A percentile compares a stretch with the other conserved stretches of the same genome.
phyloP scores from a whole-genome alignment of 2,329 filamentous ascomycete species.

The Verruconis gallopava region DNA sequence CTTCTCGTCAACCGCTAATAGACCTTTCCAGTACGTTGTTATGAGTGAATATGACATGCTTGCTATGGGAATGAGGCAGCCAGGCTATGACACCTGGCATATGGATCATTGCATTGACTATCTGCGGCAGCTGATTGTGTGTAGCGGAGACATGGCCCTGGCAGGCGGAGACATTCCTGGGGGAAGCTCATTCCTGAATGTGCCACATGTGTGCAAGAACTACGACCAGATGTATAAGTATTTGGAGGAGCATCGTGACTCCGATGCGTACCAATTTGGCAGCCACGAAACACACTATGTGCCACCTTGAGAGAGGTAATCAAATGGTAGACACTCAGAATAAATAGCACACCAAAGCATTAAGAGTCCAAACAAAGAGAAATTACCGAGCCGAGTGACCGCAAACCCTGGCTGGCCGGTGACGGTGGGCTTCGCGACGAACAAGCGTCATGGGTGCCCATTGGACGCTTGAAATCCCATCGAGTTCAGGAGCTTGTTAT shows the following conservation, averaged over 20 bases:
- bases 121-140: constrained; percentile 8
- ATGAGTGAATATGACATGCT: constrained; percentile 10
- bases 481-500: too few species aligned
- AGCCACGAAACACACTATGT: constrained; percentile 7
- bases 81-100: constrained; percentile 7
- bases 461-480: too few species aligned
- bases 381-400: too few species aligned
- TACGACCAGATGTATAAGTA: constrained; percentile 7
- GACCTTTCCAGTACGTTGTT: constrained; percentile 4
- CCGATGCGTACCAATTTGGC: constrained; percentile 9
- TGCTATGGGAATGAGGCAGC: constrained; percentile 1
- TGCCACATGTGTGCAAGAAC: constrained; percentile 9
- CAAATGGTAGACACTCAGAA: too few species aligned
- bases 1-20: not conserved
- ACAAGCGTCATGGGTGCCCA: too few species aligned
- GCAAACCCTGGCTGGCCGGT: too few species aligned
- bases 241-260: constrained; percentile 4
- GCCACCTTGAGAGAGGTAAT: constrained; percentile 5
- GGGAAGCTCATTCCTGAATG: constrained; percentile 6
- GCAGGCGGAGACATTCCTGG: constrained; percentile 8
- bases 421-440: too few species aligned
- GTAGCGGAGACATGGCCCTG: constrained; percentile 9
- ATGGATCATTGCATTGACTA: constrained; percentile 10
- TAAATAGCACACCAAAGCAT: too few species aligned
- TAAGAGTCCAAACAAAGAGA: too few species aligned